These are phyloP conservation scores for Athelia sp. DNA, from an alignment of 1,284 basidiomycete genomes.

Conservation along the genomic window DNA sequence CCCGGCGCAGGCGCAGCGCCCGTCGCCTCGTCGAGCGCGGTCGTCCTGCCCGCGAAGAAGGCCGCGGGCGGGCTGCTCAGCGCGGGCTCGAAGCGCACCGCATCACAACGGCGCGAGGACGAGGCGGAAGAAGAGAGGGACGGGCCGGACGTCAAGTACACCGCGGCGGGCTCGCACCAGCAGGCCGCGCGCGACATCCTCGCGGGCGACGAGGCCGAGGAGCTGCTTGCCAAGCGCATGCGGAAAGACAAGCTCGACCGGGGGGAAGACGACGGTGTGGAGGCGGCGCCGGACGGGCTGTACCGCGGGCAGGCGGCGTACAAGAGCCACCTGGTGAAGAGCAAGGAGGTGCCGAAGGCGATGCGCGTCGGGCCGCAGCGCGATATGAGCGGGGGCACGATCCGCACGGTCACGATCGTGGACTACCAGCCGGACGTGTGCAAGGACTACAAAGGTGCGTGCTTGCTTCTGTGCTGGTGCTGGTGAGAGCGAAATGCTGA, in stretches of 20 bases:
- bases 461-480: conserved; percentile 4
- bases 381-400: conserved; percentile 64
- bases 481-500: conserved; percentile 15
- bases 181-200: conserved; percentile 68
- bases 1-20: conserved; percentile 24
- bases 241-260: conserved; percentile 45
- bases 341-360: conserved; percentile 78
- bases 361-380: conserved; percentile 88
- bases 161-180: conserved; percentile 61
- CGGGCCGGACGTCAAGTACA: conserved; percentile 79
- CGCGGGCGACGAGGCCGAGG: conserved; percentile 75
- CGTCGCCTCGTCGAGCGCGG: conserved; percentile 48
- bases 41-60: conserved; percentile 74
- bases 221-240: conserved; percentile 60
- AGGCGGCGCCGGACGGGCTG: conserved; percentile 76
- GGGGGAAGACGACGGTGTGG: conserved; percentile 55
- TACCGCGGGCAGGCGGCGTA: conserved; percentile 87
- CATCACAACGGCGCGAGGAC: conserved; percentile 46
- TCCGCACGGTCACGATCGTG: conserved; percentile 90
- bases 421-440: conserved; percentile 99
- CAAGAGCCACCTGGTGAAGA: conserved; percentile 78
- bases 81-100: conserved; percentile 80
- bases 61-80: conserved; percentile 65
- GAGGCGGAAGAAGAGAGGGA: conserved; percentile 45
- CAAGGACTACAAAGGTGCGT: conserved; percentile 96